Base-by-base conservation (phyloP, 2,329 filamentous ascomycete species). In the Sporothrix humicola region DNA sequence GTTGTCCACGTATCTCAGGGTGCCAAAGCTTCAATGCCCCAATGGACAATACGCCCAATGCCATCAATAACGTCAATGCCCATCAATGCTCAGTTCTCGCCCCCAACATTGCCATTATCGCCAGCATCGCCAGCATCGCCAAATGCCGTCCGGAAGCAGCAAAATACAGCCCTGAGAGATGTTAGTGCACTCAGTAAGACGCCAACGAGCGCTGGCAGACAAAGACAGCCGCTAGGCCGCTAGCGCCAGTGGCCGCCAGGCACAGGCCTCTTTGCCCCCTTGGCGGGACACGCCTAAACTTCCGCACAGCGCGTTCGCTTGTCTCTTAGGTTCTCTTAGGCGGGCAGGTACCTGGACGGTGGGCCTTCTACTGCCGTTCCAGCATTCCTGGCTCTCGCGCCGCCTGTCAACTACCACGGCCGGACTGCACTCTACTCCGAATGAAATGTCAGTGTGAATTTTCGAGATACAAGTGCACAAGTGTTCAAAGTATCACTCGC, bases 41-140 rank as follows among this genome's bases (percentile, higher is more conserved):
- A 26, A 26, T 26, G 63, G 23, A 48, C 44, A 68, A 9, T 48
- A 20, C 12, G 20, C 58, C n/a, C 61, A 26, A 17, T 48, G 61
- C 42, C 61, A 48, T 26, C n/a, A 65, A 48, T 66, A 8, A n/a
- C 61, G 23, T 65, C 61, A 61, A 61, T 61, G 61, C 61, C n/a
- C 20, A 23, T 12, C 17, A 20, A 65, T 42, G 58, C 31, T 37
- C 31, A 37, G 31, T 37, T 37, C 31, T 37, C 31, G 58, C 31
- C 58, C 31, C 17, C 58, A 44, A 44, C 58, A 44, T 63, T 8
- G 8, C 31, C 58, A 59, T 2, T 6, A 59, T 59, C 56, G 56
- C 56, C 56, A 59, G 23, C 23, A 42, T 61, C 15, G 17, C 31
- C 58, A 59, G 3, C 6, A 59, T 59, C 56, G 56, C 56, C 56